phyloP scores from a whole-genome alignment of 257 asterid species.

The Salvia splendens region DNA sequence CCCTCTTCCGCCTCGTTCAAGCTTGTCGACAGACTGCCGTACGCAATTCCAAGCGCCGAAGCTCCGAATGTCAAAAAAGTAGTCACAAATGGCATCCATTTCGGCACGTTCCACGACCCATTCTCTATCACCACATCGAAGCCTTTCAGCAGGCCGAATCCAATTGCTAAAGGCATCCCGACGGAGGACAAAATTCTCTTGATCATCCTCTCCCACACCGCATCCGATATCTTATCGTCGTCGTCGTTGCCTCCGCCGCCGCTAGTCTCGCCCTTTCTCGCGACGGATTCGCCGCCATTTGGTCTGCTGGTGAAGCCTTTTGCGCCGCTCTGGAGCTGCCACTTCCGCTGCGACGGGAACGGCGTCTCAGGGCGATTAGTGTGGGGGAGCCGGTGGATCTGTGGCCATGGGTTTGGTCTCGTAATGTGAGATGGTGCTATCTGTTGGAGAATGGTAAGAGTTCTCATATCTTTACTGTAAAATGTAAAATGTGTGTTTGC shows the following conservation, averaged over 20 bases:
- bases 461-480: conserved; percentile 44
- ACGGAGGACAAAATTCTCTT: conserved; percentile 56
- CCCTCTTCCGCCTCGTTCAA: conserved; percentile 67
- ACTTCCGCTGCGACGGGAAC: conserved; percentile 26
- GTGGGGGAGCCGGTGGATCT: conserved; percentile 33
- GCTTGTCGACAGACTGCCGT: conserved; percentile 75
- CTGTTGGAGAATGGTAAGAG: conserved; percentile 45
- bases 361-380: conserved; percentile 29
- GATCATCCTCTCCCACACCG: conserved; percentile 65
- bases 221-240: conserved; percentile 65
- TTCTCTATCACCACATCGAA: conserved; percentile 43
- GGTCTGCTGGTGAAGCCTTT: conserved; percentile 58
- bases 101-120: conserved; percentile 52
- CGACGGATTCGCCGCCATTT: conserved; percentile 19
- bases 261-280: conserved; percentile 18
- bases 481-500: conserved; percentile 1
- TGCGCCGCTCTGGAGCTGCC: conserved; percentile 58
- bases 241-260: conserved; percentile 32
- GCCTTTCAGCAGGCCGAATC: conserved; percentile 44
- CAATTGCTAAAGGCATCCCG: conserved; percentile 59
- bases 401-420: conserved; percentile 32
- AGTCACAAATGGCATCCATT: conserved; percentile 66
- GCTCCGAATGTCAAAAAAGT: conserved; percentile 66
- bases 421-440: conserved; percentile 33
- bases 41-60: conserved; percentile 70